Evolutionary conservation across 306 rosid species (phyloP).

Genomic region (Hippophae gyantsensis): DNA sequence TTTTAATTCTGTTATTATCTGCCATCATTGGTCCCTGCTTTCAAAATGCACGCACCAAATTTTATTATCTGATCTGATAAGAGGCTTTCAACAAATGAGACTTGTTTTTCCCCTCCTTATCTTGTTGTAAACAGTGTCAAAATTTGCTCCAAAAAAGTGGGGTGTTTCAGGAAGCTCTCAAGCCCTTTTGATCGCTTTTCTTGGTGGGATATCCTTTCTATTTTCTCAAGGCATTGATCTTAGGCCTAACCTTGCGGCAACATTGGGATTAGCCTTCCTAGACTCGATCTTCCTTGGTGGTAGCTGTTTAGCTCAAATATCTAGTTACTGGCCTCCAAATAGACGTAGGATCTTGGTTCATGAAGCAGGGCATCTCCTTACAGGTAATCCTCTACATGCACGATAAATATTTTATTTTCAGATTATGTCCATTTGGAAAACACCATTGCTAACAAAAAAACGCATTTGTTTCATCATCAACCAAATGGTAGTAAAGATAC

Average conservation of each 20-base stretch:
- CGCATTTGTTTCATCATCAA: constrained; percentile 8
- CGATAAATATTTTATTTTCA: not conserved
- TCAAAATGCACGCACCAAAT: constrained; percentile 2
- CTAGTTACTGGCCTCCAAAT: constrained; percentile 95
- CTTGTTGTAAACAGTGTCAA: constrained; percentile 35
- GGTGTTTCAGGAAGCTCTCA: constrained; percentile 72
- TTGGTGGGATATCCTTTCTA: constrained; percentile 70
- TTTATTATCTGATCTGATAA: not conserved
- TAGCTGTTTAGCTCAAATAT: constrained; percentile 80
- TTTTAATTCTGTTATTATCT: not conserved
- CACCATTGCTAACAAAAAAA: not conserved
- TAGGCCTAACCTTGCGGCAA: constrained; percentile 72
- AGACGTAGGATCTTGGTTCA: constrained; percentile 76
- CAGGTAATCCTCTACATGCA: constrained; percentile 31
- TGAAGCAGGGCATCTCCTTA: constrained; percentile 89
- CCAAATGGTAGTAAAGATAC: constrained; percentile 4
- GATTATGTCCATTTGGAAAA: not conserved
- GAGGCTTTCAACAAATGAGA: not conserved
- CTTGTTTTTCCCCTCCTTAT: constrained; percentile 11
- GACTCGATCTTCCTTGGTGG: constrained; percentile 89
- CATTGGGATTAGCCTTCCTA: constrained; percentile 61
- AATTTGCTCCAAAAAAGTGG: constrained; percentile 94
- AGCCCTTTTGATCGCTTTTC: constrained; percentile 48
- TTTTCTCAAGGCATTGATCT: constrained; percentile 72
- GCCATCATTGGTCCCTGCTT: constrained; percentile 5